A percentile compares a stretch with the other conserved stretches of the same genome.
phyloP scores from a whole-genome alignment of 495 filamentous ascomycete species.

The Aspergillus campestris region DNA sequence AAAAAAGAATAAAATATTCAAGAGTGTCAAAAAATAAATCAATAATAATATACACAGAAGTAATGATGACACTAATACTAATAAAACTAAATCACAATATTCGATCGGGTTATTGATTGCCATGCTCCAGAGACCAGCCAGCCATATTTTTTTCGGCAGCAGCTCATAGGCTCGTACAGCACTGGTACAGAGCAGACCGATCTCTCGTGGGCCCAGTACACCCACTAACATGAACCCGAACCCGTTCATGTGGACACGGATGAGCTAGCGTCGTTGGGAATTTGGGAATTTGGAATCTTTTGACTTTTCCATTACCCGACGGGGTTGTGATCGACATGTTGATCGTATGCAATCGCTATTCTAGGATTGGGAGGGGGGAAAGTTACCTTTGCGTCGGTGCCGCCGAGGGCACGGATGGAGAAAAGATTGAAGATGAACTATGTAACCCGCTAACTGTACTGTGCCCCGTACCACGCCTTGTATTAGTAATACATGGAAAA shows the following conservation, averaged over 20 bases:
- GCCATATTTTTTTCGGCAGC: background rate
- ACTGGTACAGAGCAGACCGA: background rate
- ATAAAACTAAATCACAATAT: slow-evolving; percentile 2
- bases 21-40: background rate
- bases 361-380: no score
- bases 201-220: slow-evolving; percentile 14
- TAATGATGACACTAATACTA: background rate
- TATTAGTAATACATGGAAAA: no score
- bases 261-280: slow-evolving; percentile 6
- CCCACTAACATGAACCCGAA: slow-evolving; percentile 8
- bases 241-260: slow-evolving; percentile 12
- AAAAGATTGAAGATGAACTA: no score
- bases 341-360: slow-evolving; percentile 8
- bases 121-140: slow-evolving; percentile 3
- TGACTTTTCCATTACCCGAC: slow-evolving; percentile 10
- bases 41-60: slow-evolving; percentile 1
- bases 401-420: background rate
- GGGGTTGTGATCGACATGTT: slow-evolving; percentile 10
- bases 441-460: no score
- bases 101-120: no score
- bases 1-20: slow-evolving; percentile 1
- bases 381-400: slow-evolving; percentile 4
- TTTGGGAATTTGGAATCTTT: slow-evolving; percentile 19
- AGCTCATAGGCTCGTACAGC: no score
- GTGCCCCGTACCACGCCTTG: no score